Conservation (phyloP, 768 basidiomycete species). For the Cystobasidium tubakii region DNA sequence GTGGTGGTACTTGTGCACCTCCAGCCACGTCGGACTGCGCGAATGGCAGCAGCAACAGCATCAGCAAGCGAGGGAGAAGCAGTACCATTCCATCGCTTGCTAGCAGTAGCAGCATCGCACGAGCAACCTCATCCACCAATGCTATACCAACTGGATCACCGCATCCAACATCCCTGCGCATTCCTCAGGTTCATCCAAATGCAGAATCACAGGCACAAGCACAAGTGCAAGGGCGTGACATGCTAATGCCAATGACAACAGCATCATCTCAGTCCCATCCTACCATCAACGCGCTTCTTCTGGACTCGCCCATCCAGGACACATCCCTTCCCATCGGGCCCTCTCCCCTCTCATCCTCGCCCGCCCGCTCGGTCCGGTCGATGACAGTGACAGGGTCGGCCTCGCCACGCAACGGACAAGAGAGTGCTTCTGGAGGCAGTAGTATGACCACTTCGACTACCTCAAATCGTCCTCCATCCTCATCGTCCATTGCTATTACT, state of each 20-base stretch:
- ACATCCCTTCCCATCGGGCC: too few species aligned
- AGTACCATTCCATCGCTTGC: background rate
- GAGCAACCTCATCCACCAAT: background rate
- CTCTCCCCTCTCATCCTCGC: background rate
- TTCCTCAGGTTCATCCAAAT: background rate
- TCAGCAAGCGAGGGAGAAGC: background rate
- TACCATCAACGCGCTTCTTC: background rate
- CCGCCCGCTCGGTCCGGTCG: background rate
- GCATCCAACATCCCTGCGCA: background rate
- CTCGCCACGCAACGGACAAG: too few species aligned
- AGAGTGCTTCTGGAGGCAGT: too few species aligned
- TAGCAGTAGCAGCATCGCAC: background rate
- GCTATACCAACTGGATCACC: background rate
- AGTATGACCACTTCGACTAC: too few species aligned
- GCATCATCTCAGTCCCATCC: background rate
- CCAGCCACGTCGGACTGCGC: background rate
- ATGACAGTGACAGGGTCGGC: too few species aligned
- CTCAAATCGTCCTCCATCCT: too few species aligned
- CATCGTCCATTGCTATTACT: too few species aligned
- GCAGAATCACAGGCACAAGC: too few species aligned
- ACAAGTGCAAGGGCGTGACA: too few species aligned
- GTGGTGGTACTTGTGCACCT: background rate
- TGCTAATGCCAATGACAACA: too few species aligned
- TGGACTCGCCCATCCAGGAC: too few species aligned
- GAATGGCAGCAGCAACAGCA: background rate